Evolutionary conservation across 371 early-diverging fungal genomes (phyloP), one percentile per base, ranked within the genome.

Genomic region (Blyttiomyces sp.): DNA sequence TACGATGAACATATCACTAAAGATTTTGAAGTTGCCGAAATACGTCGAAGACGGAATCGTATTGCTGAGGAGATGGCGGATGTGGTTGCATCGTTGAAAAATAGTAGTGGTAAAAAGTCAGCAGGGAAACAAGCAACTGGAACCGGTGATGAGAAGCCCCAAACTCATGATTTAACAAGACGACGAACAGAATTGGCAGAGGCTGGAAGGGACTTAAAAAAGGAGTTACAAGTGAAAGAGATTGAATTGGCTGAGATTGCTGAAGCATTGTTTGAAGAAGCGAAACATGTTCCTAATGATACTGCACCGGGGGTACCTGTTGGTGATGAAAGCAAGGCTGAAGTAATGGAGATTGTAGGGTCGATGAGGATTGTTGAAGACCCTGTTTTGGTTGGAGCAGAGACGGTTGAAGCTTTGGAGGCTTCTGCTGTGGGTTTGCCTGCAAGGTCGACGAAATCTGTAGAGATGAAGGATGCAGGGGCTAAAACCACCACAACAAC

Each of bases 251-350:
- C 34, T 17, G 9, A 16, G 7, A 7, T 56, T 17, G 19, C 49
- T 42, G 43, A 58, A 0, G 66, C 65, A 6, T 63, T 87, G 27
- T 77, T 80, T 7, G 72, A 76, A 0, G 80, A 82, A 42, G 89
- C 84, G 0, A 64, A 83, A 21, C 63, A 80, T 49, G 76, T 92
- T 7, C 90, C 92, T 7, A 92, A 92, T 63, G 79, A 73, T 27
- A 87, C 89, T 3, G 85, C 86, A 53, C 82, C 85, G 2, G 64
- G 69, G 17, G 63, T 80, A 0, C 90, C 90, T 5, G 72, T 90
- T 39, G 91, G 91, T 4, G 64, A 80, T 28, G 89, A 89, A 63
- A 64, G 68, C 9, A 77, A 79, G 2, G 88, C 89, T 4, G 66
- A 55, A 11, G 43, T 85, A 5, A 21, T 88, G 0, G 55, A 61